These are phyloP conservation scores for Dryas alaskensis DNA, from an alignment of 306 rosid genomes.

Conservation along the genomic window DNA sequence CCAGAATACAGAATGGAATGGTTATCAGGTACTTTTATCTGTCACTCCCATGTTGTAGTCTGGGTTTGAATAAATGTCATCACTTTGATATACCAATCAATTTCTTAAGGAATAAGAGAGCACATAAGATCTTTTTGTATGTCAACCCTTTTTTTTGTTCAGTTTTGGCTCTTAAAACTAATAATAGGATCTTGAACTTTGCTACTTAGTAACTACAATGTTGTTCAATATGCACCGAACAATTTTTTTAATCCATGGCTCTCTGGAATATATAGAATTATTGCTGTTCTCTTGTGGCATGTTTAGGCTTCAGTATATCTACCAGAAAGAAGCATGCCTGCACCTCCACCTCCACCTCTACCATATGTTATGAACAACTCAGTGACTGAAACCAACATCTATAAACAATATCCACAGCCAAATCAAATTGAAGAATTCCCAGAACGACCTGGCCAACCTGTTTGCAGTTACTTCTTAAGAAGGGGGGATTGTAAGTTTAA, in stretches of 20 bases:
- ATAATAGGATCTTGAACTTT: background rate
- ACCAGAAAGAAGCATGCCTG: constrained; percentile 59
- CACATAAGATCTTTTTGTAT: background rate
- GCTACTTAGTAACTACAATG: background rate
- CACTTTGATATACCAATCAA: background rate
- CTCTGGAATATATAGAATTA: background rate
- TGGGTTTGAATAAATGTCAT: background rate
- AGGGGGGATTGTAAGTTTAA: constrained; percentile 85
- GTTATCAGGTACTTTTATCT: constrained; percentile 58
- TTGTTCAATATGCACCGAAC: background rate
- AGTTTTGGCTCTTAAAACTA: background rate
- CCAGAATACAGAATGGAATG: constrained; percentile 70
- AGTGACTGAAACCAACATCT: constrained; percentile 50
- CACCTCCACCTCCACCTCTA: constrained; percentile 62
- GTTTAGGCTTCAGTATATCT: constrained; percentile 67
- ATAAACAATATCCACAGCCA: constrained; percentile 48
- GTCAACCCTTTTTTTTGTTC: background rate
- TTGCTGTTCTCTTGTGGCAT: constrained; percentile 26
- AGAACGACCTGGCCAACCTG: constrained; percentile 93
- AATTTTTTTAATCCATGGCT: background rate
- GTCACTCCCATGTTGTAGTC: background rate
- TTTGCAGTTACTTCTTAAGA: constrained; percentile 79
- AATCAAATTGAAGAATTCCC: constrained; percentile 60
- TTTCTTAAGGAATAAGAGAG: background rate
- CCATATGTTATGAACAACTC: constrained; percentile 53